Percentiles rank a stretch among this genome's conserved stretches.
phyloP scores from a whole-genome alignment of 257 asterid genomes.

The Jasminum sambac region DNA sequence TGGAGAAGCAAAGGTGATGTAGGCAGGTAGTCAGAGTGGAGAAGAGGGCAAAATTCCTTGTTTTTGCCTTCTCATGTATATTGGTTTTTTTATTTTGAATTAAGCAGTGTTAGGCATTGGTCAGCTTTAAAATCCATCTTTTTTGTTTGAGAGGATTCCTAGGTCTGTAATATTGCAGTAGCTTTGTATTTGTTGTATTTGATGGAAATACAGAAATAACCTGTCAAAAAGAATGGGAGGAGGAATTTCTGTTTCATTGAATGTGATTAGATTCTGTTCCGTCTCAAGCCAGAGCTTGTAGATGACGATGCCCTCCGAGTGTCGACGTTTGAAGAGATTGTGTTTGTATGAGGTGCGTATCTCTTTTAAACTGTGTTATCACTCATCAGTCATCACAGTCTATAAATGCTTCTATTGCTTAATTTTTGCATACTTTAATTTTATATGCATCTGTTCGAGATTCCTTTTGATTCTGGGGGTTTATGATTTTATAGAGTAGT shows the following conservation, averaged over 20 bases:
- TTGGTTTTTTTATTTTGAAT: slow-evolving; percentile 53
- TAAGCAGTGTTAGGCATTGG: slow-evolving; percentile 50
- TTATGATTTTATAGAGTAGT: not conserved
- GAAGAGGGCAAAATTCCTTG: slow-evolving; percentile 32
- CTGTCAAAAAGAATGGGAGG: slow-evolving; percentile 41
- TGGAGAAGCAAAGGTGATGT: slow-evolving; percentile 76
- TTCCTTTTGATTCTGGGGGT: not conserved
- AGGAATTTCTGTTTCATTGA: slow-evolving; percentile 22
- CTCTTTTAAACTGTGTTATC: not conserved
- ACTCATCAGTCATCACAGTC: not conserved
- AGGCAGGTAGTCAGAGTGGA: slow-evolving; percentile 62
- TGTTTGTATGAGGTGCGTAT: slow-evolving; percentile 7
- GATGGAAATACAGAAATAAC: slow-evolving; percentile 73
- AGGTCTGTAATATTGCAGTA: slow-evolving; percentile 67
- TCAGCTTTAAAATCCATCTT: slow-evolving; percentile 29
- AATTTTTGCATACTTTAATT: not conserved
- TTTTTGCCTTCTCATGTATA: slow-evolving; percentile 54
- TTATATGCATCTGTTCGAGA: not conserved
- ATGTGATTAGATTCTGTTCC: not conserved
- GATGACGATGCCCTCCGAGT: not conserved
- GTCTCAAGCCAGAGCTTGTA: not conserved
- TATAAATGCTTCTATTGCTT: not conserved
- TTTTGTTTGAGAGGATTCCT: slow-evolving; percentile 43
- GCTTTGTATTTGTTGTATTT: slow-evolving; percentile 83
- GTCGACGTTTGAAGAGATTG: slow-evolving; percentile 11